These are phyloP conservation scores for Backusella macrospora DNA, from an alignment of 192 early-diverging fungal genomes.

Conservation along the genomic window DNA sequence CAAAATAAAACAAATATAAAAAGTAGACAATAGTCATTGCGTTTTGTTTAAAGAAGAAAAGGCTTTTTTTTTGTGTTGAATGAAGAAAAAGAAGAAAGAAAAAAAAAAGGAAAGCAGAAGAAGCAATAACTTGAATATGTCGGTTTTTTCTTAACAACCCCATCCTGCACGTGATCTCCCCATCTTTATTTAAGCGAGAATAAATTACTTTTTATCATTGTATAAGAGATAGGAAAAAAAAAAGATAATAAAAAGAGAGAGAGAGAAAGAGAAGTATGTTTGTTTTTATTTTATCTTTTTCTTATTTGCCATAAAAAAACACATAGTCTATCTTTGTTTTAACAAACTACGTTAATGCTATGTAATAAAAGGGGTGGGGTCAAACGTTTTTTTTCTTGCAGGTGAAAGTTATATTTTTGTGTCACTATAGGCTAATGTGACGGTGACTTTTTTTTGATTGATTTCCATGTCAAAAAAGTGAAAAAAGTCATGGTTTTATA, in stretches of 20 bases:
- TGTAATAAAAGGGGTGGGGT: not conserved
- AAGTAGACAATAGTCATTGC: slow-evolving; percentile 22
- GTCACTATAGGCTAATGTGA: not conserved
- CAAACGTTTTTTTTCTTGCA: not conserved
- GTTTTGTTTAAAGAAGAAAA: not conserved
- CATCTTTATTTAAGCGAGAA: not conserved
- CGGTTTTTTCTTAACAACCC: slow-evolving; percentile 16
- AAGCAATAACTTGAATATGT: not conserved
- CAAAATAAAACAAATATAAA: slow-evolving; percentile 35
- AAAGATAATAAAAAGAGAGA: not conserved
- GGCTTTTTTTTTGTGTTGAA: no score
- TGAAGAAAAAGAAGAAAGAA: not conserved
- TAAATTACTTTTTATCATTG: not conserved
- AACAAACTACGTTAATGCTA: not conserved
- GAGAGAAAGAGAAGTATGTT: not conserved
- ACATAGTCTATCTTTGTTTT: not conserved
- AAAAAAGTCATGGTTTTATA: not conserved
- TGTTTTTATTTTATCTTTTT: not conserved
- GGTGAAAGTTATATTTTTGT: not conserved
- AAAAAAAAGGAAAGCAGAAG: slow-evolving; percentile 1
- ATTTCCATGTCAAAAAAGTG: not conserved
- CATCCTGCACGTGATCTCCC: slow-evolving; percentile 24
- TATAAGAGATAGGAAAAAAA: not conserved
- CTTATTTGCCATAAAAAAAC: not conserved
- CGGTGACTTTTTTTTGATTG: slow-evolving; percentile 1